Percentiles rank a stretch among this genome's conserved stretches.
Evolutionary conservation across 768 basidiomycete genomes (phyloP).

Genomic region (Favolaschia claudopus): DNA sequence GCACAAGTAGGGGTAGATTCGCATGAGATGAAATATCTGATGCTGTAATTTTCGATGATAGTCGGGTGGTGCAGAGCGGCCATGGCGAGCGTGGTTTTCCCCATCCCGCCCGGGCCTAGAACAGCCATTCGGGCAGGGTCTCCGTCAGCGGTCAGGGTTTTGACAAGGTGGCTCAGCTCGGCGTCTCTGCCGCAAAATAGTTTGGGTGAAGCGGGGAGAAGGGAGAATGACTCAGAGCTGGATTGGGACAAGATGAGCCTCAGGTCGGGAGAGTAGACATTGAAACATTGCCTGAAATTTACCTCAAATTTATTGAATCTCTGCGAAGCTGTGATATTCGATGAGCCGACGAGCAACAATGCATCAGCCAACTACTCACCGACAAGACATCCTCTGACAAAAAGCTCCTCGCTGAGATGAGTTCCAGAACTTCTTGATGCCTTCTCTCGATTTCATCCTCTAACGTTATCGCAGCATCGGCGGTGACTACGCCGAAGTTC

Average conservation of each 20-base stretch:
- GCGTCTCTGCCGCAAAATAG: neutral
- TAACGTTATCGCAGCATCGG: neutral
- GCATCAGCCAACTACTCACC: neutral
- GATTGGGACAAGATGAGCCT: neutral
- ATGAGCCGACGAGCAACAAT: no score
- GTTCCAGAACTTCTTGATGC: neutral
- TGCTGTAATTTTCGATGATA: neutral
- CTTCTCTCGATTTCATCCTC: neutral
- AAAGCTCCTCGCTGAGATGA: neutral
- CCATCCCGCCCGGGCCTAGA: conserved; percentile 5
- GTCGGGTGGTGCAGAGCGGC: neutral
- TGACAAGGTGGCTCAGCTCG: neutral
- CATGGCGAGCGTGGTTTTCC: neutral
- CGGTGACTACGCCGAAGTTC: neutral
- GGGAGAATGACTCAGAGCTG: neutral
- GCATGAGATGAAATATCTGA: conserved; percentile 5
- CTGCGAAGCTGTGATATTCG: no score
- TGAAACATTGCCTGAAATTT: neutral
- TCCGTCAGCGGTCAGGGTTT: neutral
- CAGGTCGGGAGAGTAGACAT: neutral
- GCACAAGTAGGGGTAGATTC: neutral
- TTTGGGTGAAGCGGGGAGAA: neutral
- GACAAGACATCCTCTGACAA: neutral
- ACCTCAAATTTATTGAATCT: no score
- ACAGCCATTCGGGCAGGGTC: neutral